Percentiles rank a stretch among this genome's conserved stretches.
phyloP scores from a whole-genome alignment of 2,329 filamentous ascomycete species.

The Eutypa lata region DNA sequence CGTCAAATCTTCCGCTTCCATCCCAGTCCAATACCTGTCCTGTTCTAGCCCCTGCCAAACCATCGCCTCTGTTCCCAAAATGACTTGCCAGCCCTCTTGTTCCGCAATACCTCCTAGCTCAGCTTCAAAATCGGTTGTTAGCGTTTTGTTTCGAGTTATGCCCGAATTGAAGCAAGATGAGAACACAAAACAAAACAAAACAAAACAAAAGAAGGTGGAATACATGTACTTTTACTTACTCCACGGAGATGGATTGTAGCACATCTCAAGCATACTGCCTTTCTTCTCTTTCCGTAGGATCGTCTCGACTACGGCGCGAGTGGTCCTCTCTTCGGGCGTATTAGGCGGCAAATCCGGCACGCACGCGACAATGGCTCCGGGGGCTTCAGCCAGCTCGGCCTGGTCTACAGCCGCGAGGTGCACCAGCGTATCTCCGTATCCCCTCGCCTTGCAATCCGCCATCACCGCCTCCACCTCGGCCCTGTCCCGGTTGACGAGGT shows the following conservation, averaged over 20 bases:
- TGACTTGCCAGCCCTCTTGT: conserved; percentile 66
- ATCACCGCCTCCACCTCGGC: conserved; percentile 66
- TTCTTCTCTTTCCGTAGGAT: conserved; percentile 50
- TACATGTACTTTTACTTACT: conserved; percentile 37
- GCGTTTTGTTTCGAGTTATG: neutral
- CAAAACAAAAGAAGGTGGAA: too few relatives aligned
- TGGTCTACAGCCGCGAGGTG: conserved; percentile 62
- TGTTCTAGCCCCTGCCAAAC: conserved; percentile 77
- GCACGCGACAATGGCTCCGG: conserved; percentile 68
- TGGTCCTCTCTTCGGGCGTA: conserved; percentile 58
- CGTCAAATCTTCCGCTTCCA: neutral
- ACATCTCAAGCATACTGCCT: conserved; percentile 77
- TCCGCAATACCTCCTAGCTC: conserved; percentile 61
- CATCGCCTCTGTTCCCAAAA: conserved; percentile 72
- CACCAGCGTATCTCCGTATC: conserved; percentile 57
- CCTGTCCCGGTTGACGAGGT: conserved; percentile 72
- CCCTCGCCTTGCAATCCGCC: conserved; percentile 55
- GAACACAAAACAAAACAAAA: too few relatives aligned
- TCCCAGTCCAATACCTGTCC: conserved; percentile 11
- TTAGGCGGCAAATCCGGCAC: conserved; percentile 74
- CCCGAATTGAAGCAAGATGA: too few relatives aligned
- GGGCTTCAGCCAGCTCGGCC: conserved; percentile 53
- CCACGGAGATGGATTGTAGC: conserved; percentile 71
- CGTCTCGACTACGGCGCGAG: conserved; percentile 53
- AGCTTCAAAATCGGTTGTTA: conserved; percentile 26